Evolutionary conservation across 2,329 filamentous ascomycete species (phyloP), one percentile per base, ranked within the genome.

Genomic region (Gyromitra esculenta): DNA sequence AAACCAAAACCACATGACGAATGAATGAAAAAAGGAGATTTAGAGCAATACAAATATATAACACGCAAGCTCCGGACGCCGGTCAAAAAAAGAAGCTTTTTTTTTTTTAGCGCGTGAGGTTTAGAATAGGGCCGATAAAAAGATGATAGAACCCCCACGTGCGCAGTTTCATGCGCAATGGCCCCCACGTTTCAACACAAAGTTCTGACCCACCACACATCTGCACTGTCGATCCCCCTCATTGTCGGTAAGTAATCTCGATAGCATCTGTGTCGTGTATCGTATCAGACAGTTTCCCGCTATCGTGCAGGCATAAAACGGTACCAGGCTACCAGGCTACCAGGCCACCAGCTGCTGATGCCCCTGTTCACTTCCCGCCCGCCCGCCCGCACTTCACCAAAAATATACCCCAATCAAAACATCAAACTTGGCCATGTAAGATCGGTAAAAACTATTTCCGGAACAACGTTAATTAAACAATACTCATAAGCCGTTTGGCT

Each of bases 381-480:
- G 56, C 54, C 64, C 63, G 75, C 21, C 70, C 64, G 48, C 15
- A 39, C 21, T 63, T 77, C 71, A 35, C 73, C 65, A 65, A 56
- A 64, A 63, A 65, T 45, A 50, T 56, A 45, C 48, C 66, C 54
- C 72, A 64, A 75, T 63, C 50, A 67, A 48, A 73, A 54, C 6
- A 62, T 74, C 64, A 75, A 75, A 70, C 72, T 21, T 75, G 72
- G 39, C 72, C 72, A 31, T 75, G 72, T 21, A 78, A 76, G 43
- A 78, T 78, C 15, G 76, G 76, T 37, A 78, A 71, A 63, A 78
- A 78, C 76, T 78, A 31, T 43, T 57, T 43, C 43, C 39, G 8
- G n/a, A 66, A 5, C 8, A 65, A 52, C 37, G 15, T 66, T n/a
- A 62, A 65, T 35, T 50, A 62, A 73, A 78, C 2, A 73, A 62